Percentiles rank a stretch among this genome's conserved stretches.
These are phyloP conservation scores for Aspergillus sp. DNA, from an alignment of 2,329 filamentous ascomycete genomes.

Conservation along the genomic window DNA sequence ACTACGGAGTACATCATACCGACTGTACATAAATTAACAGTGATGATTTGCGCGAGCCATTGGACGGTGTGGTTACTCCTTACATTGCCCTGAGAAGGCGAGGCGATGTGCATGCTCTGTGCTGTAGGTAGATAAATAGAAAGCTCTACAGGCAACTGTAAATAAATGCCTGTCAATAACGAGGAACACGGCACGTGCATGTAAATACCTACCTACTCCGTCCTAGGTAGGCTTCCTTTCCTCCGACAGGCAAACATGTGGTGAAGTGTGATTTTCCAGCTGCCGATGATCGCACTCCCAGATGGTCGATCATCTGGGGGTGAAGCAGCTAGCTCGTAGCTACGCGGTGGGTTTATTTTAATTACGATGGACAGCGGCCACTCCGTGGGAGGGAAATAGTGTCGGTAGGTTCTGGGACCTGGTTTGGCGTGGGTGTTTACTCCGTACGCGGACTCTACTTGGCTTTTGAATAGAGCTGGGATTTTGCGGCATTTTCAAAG, in stretches of 20 bases:
- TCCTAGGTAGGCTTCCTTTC: not conserved
- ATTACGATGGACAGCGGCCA: slow-evolving; percentile 4
- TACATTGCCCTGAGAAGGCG: too few species aligned
- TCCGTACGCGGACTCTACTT: not conserved
- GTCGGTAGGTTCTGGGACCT: not conserved
- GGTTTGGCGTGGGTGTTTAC: not conserved
- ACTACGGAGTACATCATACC: too few species aligned
- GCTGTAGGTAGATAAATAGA: too few species aligned
- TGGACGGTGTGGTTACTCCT: too few species aligned
- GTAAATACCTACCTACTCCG: not conserved
- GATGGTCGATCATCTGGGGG: slow-evolving; percentile 6
- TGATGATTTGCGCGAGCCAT: too few species aligned
- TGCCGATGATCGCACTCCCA: not conserved
- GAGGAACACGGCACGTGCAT: not conserved
- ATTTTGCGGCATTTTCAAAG: not conserved
- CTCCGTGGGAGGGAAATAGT: not conserved
- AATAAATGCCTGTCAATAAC: not conserved
- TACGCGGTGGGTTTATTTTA: not conserved
- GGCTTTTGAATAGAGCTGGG: not conserved
- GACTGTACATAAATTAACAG: too few species aligned
- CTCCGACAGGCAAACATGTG: not conserved
- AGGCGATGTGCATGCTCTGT: too few species aligned
- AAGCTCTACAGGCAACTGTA: not conserved
- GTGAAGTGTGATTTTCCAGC: not conserved
- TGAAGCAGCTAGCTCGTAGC: not conserved